Percentiles rank a stretch among this genome's conserved stretches.
phyloP scores from a whole-genome alignment of 352 stramenopile genomes.

The Pilasporangium apinafurcum region DNA sequence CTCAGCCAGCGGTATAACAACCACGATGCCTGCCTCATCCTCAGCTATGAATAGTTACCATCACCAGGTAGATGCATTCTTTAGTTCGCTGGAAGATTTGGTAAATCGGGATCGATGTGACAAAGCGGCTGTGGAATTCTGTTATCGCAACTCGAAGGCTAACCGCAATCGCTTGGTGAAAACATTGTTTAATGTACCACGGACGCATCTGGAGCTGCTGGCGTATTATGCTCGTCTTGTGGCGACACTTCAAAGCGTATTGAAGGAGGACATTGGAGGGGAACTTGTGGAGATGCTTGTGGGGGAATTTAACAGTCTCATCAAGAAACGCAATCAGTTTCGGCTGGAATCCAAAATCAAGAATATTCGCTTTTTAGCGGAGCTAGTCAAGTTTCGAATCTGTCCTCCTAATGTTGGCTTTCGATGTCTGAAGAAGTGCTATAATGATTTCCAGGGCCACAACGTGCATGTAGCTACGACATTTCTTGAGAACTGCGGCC shows the following conservation, averaged over 20 bases:
- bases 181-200: constrained; percentile 91
- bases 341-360: constrained; percentile 92
- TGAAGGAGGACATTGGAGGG: constrained; percentile 89
- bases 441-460: constrained; percentile 93
- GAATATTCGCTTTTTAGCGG: constrained; percentile 94
- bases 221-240: constrained; percentile 94
- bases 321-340: constrained; percentile 93
- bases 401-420: constrained; percentile 94
- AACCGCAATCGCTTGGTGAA: constrained; percentile 88
- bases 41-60: constrained; percentile 65
- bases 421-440: constrained; percentile 90
- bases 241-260: constrained; percentile 89
- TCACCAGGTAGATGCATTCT: constrained; percentile 91
- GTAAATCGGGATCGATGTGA: constrained; percentile 93
- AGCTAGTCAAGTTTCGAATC: constrained; percentile 96
- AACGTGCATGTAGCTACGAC: constrained; percentile 96
- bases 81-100: constrained; percentile 90
- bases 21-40: constrained; percentile 3
- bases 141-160: constrained; percentile 93
- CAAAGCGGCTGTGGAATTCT: constrained; percentile 95
- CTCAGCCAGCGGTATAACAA: neutral
- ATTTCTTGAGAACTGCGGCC: constrained; percentile 94
- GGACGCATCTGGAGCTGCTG: constrained; percentile 92
- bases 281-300: constrained; percentile 90
- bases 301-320: constrained; percentile 91